Evolutionary conservation across 2,329 filamentous ascomycete genomes (phyloP).

Genomic region (Paraphoma sp.): DNA sequence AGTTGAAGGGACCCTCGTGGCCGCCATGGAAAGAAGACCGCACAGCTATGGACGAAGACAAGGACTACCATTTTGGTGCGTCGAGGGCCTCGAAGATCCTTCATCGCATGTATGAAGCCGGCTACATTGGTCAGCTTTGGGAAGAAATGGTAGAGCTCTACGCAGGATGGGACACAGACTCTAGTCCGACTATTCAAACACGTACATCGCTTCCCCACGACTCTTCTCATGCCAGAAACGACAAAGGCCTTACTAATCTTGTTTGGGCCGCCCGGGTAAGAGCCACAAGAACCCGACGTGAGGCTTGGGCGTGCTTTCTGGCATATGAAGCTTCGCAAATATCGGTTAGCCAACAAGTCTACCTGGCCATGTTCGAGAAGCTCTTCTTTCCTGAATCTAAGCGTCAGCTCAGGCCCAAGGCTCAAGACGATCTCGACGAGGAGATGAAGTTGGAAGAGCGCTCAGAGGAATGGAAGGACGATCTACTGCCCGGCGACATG

Average conservation of each 20-base stretch:
- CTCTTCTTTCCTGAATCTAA: constrained; percentile 49
- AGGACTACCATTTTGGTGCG: constrained; percentile 62
- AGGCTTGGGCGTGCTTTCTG: constrained; percentile 71
- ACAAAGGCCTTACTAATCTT: constrained; percentile 24
- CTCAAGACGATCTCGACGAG: constrained; percentile 6
- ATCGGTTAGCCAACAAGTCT: constrained; percentile 52
- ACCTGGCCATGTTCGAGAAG: constrained; percentile 65
- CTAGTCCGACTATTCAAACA: constrained; percentile 68
- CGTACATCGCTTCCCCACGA: constrained; percentile 51
- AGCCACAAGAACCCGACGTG: constrained; percentile 65
- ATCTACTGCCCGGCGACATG: constrained; percentile 65
- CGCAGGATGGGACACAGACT: constrained; percentile 68
- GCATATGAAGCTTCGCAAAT: constrained; percentile 57
- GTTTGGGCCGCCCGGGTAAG: constrained; percentile 65
- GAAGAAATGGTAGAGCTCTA: constrained; percentile 62
- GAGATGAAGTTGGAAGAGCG: background rate
- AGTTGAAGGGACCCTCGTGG: constrained; percentile 66
- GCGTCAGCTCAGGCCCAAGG: constrained; percentile 6
- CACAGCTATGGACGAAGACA: constrained; percentile 65
- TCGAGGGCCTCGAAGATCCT: constrained; percentile 65
- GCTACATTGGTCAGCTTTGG: constrained; percentile 60
- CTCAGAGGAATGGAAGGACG: constrained; percentile 3
- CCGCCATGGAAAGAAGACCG: constrained; percentile 70
- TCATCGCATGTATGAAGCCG: constrained; percentile 64
- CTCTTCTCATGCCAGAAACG: constrained; percentile 8